Percentiles rank a stretch among this genome's conserved stretches.
phyloP scores from a whole-genome alignment of 148 eudicot species.

The Rhododendron kiyosumense region DNA sequence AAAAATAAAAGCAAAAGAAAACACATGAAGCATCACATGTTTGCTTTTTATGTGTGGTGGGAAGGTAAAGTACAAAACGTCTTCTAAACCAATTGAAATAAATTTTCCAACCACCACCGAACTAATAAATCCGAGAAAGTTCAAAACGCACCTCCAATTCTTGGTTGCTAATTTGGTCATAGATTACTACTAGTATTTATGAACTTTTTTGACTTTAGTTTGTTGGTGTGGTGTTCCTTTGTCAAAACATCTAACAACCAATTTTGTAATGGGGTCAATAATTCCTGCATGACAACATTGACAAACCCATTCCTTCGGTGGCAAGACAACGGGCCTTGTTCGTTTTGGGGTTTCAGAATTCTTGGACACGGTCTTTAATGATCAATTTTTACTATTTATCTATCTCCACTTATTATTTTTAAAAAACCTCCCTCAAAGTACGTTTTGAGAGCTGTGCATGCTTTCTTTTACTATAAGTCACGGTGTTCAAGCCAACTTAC shows the following conservation, averaged over 20 bases:
- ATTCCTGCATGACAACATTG: not conserved
- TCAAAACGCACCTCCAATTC: not conserved
- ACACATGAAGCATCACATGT: not conserved
- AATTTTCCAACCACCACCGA: not conserved
- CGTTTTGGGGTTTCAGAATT: too few relatives aligned
- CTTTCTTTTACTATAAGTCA: too few relatives aligned
- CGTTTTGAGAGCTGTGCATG: too few relatives aligned
- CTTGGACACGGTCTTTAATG: too few relatives aligned
- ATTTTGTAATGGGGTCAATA: not conserved
- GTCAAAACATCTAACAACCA: not conserved
- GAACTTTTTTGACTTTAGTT: not conserved
- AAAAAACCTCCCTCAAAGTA: too few relatives aligned
- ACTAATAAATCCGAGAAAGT: not conserved
- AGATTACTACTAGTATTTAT: not conserved
- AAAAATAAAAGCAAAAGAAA: not conserved
- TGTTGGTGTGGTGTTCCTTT: not conserved
- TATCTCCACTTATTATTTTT: too few relatives aligned
- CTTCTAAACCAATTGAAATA: not conserved
- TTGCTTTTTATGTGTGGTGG: not conserved
- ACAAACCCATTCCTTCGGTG: not conserved
- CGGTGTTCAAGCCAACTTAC: not conserved
- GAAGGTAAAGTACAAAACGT: not conserved
- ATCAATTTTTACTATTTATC: too few relatives aligned
- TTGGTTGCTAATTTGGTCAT: not conserved
- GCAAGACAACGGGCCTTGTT: not conserved